Evolutionary conservation across 768 basidiomycete genomes (phyloP).

Genomic region (Dioszegia hungarica): DNA sequence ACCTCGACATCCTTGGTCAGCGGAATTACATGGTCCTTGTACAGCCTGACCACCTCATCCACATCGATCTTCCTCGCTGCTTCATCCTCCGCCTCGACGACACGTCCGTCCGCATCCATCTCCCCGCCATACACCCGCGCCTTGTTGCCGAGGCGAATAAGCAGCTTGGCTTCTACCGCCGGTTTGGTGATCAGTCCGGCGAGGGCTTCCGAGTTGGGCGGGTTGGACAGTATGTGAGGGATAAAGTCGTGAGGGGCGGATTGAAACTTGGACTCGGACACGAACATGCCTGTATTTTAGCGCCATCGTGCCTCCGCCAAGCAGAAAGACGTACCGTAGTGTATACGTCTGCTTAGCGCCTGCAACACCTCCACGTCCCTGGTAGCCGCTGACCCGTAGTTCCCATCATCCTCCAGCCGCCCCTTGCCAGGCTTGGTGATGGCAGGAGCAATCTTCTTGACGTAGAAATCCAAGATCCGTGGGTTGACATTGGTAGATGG

Average conservation of each 20-base stretch:
- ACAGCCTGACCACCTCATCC: constrained; percentile 85
- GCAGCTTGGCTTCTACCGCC: constrained; percentile 80
- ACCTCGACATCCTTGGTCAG: constrained; percentile 99
- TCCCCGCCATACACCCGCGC: constrained; percentile 72
- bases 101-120: constrained; percentile 54
- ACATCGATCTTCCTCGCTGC: constrained; percentile 71
- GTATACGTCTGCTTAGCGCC: constrained; percentile 94
- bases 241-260: constrained; percentile 79
- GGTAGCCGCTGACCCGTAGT: constrained; percentile 92
- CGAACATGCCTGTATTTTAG: constrained; percentile 76
- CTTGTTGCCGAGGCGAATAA: constrained; percentile 80
- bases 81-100: constrained; percentile 35
- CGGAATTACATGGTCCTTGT: constrained; percentile 93
- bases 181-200: constrained; percentile 93
- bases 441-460: constrained; percentile 75
- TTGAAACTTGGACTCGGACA: constrained; percentile 95
- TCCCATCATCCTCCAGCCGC: constrained; percentile 67
- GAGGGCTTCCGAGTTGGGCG: constrained; percentile 68
- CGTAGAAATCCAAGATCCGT: constrained; percentile 85
- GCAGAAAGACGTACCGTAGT: constrained; percentile 67
- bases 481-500: constrained; percentile 68
- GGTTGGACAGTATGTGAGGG: constrained; percentile 70
- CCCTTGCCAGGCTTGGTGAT: constrained; percentile 56
- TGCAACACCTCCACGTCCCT: constrained; percentile 96
- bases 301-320: neutral